Evolutionary conservation across 768 basidiomycete genomes (phyloP).

Genomic region (Macrolepiota albuminosa): DNA sequence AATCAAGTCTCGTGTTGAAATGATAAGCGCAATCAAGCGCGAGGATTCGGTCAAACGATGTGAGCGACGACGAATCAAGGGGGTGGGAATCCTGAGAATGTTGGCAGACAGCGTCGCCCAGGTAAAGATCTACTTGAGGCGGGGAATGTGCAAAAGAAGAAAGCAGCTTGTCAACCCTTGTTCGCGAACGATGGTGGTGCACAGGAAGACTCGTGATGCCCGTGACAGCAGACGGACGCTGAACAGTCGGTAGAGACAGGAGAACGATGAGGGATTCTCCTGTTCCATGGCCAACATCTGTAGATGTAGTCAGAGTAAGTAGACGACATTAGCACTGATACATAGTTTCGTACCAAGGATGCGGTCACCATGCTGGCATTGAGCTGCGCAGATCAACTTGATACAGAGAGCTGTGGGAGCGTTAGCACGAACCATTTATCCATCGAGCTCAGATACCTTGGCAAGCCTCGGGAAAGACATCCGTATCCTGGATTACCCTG

Average conservation of each 20-base stretch:
- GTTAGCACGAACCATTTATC: neutral
- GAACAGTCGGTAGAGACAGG: constrained; percentile 38
- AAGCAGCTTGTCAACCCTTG: constrained; percentile 32
- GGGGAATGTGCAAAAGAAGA: constrained; percentile 10
- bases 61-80: constrained; percentile 29
- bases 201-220: constrained; percentile 53
- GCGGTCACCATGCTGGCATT: constrained; percentile 34
- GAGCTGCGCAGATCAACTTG: constrained; percentile 41
- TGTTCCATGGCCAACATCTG: constrained; percentile 67
- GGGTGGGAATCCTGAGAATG: constrained; percentile 33
- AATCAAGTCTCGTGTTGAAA: constrained; percentile 46
- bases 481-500: constrained; percentile 31
- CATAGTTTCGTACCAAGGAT: constrained; percentile 42
- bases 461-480: constrained; percentile 54
- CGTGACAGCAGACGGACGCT: constrained; percentile 41
- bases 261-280: constrained; percentile 63
- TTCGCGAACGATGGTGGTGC: constrained; percentile 43
- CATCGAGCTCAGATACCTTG: constrained; percentile 35
- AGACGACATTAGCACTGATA: neutral
- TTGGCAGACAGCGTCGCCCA: constrained; percentile 48
- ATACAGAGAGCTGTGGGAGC: constrained; percentile 38
- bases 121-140: constrained; percentile 34
- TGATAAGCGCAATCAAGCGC: constrained; percentile 72
- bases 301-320: neutral
- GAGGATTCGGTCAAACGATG: constrained; percentile 44